Percentiles rank a stretch among this genome's conserved stretches.
Evolutionary conservation across 179 eudicot species (phyloP).

Genomic region (Nepenthes alata): DNA sequence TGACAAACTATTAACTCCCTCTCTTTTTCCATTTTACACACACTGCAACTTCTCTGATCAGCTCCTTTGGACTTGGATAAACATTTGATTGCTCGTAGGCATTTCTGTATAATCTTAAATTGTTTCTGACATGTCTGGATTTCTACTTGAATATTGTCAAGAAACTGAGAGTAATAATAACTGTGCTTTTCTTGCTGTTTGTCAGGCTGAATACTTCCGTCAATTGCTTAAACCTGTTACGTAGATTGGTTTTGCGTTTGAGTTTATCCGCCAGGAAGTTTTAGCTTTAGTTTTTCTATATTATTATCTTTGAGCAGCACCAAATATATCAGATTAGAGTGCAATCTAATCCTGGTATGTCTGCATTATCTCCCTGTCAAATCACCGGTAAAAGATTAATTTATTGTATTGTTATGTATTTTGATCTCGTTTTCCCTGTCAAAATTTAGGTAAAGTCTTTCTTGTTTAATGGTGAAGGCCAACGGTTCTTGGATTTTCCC

Average conservation of each 20-base stretch:
- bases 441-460: slow-evolving; percentile 16
- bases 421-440: background rate
- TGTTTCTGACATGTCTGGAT: too few species aligned
- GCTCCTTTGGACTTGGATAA: background rate
- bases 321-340: slow-evolving; percentile 20
- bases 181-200: slow-evolving; percentile 1
- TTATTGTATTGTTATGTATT: background rate
- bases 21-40: too few species aligned
- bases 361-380: too few species aligned
- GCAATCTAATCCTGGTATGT: slow-evolving; percentile 12
- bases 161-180: background rate
- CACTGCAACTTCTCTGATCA: background rate
- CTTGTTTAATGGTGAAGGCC: slow-evolving; percentile 27
- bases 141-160: too few species aligned
- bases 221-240: slow-evolving; percentile 77
- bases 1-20: background rate
- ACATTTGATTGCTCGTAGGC: too few species aligned
- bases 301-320: slow-evolving; percentile 19
- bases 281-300: slow-evolving; percentile 17
- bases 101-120: too few species aligned
- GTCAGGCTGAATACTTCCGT: slow-evolving; percentile 81
- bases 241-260: slow-evolving; percentile 36
- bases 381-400: background rate
- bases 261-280: slow-evolving; percentile 21
- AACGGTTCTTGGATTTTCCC: slow-evolving; percentile 25